Base-by-base conservation (phyloP, 352 stramenopile genomes). In the Globisporangium paddicum region DNA sequence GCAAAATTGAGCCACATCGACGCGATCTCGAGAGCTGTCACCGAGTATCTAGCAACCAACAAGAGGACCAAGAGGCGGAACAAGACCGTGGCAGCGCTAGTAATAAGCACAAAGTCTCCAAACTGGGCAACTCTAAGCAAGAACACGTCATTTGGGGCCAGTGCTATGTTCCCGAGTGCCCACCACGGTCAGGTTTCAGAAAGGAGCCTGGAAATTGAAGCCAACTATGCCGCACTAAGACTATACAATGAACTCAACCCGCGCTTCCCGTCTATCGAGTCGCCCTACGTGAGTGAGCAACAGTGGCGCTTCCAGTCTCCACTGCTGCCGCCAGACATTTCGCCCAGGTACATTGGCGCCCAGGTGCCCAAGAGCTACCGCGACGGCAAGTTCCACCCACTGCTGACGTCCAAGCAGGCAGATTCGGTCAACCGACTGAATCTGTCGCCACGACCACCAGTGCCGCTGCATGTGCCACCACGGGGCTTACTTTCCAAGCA, bases 291-390 rank as follows among this genome's bases (percentile, higher is more conserved):
- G 26, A 57, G 46, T 32, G 73, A 76, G 2, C 68, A 69, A 55
- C 76, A 87, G 63, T 89, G 79, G 79, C 72, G 79, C 40, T 71
- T 74, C 48, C 72, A 75, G 44, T 75, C 75, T 0, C 62, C 68
- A 9, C 30, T 89, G 37, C 54, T 89, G 5, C 71, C 74, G 1
- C 79, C 77, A 16, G 63, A 81, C 46, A 63, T 75, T 10, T 81
- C 77, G 7, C 77, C 79, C 2, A 71, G 79, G 16, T 87, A 86
- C 57, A 45, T 86, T 13, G 67, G 69, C 30, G 54, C 68, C 9
- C 70, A 75, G 18, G 77, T 87, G 7, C 79, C 79, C 5, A 87
- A 85, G 53, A 72, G 69, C 53, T 87, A 75, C 62, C 76, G 79
- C n/a, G 64, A 74, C 18, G 79, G 76, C 0, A 66, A 71, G 19